Evolutionary conservation across 495 filamentous ascomycete species (phyloP).

Genomic region (Neurospora sp.): DNA sequence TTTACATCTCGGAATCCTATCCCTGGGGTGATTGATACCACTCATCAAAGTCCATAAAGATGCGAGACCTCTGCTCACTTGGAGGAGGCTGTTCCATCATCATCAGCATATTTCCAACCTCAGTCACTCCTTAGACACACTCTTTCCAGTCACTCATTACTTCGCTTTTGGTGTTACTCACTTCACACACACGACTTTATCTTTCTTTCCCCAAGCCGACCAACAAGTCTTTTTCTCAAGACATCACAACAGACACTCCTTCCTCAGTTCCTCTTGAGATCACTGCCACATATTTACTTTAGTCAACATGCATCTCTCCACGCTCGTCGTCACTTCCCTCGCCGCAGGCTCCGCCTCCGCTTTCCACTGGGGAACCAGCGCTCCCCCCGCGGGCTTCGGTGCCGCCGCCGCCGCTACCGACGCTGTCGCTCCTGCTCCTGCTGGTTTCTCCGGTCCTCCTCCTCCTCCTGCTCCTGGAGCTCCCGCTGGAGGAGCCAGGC

Average conservation of each 20-base stretch:
- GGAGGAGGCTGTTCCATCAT: background rate
- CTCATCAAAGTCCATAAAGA: background rate
- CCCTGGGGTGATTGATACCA: background rate
- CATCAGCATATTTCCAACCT: background rate
- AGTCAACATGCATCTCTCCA: background rate
- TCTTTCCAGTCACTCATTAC: background rate
- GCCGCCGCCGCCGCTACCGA: background rate
- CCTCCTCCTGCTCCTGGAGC: background rate
- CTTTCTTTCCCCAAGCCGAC: background rate
- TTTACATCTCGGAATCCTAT: background rate
- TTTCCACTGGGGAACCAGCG: background rate
- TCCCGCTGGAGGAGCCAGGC: background rate
- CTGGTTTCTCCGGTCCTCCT: background rate
- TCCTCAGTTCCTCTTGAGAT: too few relatives aligned
- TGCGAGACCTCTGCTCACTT: background rate
- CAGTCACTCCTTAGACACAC: background rate
- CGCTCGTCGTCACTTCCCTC: background rate
- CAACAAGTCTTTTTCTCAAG: background rate
- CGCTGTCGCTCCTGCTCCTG: background rate
- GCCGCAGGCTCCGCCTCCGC: background rate
- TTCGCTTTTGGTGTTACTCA: background rate
- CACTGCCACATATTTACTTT: background rate
- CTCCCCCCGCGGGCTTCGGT: background rate
- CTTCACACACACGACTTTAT: background rate
- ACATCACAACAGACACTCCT: background rate